A percentile compares a stretch with the other conserved stretches of the same genome.
These are phyloP conservation scores for Paralagenidium karlingii DNA, from an alignment of 352 stramenopile genomes.

Conservation along the genomic window DNA sequence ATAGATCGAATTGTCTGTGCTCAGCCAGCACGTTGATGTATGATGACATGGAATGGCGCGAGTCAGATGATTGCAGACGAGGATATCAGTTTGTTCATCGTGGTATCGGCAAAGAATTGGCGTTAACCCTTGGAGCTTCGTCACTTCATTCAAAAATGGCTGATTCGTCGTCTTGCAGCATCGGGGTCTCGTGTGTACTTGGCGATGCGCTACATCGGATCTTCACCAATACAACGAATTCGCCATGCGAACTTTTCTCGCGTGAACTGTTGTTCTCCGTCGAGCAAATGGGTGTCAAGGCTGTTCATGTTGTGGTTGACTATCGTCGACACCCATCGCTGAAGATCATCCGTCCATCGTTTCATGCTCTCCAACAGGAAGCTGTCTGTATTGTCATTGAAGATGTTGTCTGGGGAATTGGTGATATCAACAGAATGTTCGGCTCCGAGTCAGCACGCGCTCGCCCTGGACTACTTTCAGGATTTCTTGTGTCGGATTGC, in stretches of 20 bases:
- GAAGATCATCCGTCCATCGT: constrained; percentile 54
- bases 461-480: constrained; percentile 32
- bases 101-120: constrained; percentile 25
- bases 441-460: constrained; percentile 33
- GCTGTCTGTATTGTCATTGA: constrained; percentile 63
- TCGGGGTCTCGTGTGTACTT: constrained; percentile 26
- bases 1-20: constrained; percentile 10
- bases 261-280: constrained; percentile 46
- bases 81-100: constrained; percentile 38
- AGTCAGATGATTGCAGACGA: constrained; percentile 34
- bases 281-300: constrained; percentile 29
- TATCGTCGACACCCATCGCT: constrained; percentile 43
- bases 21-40: constrained; percentile 24
- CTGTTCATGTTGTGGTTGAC: constrained; percentile 63
- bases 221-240: constrained; percentile 19
- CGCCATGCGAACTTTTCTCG: constrained; percentile 31
- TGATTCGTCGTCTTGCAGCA: constrained; percentile 41
- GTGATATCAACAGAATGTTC: constrained; percentile 41
- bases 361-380: constrained; percentile 57
- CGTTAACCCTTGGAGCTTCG: constrained; percentile 28
- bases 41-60: constrained; percentile 74
- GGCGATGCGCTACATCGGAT: constrained; percentile 19
- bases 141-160: constrained; percentile 55
- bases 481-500: constrained; percentile 57
- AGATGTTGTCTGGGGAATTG: constrained; percentile 25